Conservation (phyloP, 2,329 filamentous ascomycete genomes). For the Aspergillus jensenii region DNA sequence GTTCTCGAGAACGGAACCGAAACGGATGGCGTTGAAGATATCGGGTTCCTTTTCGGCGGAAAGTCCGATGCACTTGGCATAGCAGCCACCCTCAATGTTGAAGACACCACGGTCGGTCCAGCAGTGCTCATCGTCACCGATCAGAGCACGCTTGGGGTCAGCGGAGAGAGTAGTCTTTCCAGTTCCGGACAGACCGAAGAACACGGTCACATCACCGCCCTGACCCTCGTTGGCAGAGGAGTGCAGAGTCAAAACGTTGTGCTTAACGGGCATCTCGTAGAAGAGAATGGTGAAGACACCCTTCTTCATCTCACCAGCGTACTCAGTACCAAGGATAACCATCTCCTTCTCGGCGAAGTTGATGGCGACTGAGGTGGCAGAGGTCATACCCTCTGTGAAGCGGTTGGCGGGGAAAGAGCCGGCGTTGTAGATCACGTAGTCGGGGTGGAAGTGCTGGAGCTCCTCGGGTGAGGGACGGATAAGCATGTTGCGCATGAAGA, state of each 20-base stretch:
- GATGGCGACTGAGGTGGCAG: constrained; percentile 93
- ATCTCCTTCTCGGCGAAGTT: constrained; percentile 99
- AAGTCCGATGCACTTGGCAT: constrained; percentile 97
- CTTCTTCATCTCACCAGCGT: constrained; percentile 97
- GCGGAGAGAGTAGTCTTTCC: constrained; percentile 98
- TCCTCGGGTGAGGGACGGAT: constrained; percentile 90
- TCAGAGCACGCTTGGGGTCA: constrained; percentile 92
- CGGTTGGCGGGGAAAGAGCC: constrained; percentile 98
- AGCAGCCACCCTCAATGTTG: constrained; percentile 99
- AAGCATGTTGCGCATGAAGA: constrained; percentile 99
- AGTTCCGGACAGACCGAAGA: constrained; percentile 98
- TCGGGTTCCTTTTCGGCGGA: constrained; percentile 99
- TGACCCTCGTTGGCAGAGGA: constrained; percentile 97
- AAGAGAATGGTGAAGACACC: constrained; percentile 98
- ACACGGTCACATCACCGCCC: constrained; percentile 93
- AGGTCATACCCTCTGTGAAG: constrained; percentile 98
- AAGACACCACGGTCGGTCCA: constrained; percentile 96
- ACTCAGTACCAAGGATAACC: constrained; percentile 99
- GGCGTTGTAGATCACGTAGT: constrained; percentile 99
- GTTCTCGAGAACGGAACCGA: constrained; percentile 97
- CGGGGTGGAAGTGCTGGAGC: constrained; percentile 95
- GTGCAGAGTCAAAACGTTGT: constrained; percentile 97
- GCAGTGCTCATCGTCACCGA: constrained; percentile 99
- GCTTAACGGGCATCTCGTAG: constrained; percentile 99
- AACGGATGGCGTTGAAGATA: constrained; percentile 93